Conservation (phyloP, 2,329 filamentous ascomycete genomes). For the Lecanosticta acicola region DNA sequence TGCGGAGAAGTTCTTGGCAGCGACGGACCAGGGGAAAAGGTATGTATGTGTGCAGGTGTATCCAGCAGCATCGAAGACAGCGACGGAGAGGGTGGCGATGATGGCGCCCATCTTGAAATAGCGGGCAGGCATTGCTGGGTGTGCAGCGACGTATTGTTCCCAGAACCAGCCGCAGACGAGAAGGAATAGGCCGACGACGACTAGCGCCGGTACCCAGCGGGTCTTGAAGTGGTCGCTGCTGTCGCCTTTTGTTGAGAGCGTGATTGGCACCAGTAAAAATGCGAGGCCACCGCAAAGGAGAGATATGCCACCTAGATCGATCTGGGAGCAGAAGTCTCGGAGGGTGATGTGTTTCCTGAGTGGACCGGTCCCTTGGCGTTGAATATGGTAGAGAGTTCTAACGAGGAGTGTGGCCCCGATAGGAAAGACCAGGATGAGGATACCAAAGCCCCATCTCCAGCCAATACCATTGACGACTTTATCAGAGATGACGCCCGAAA, state of each 20-base stretch:
- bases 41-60: slow-evolving; percentile 46
- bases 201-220: slow-evolving; percentile 42
- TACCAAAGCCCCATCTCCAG: slow-evolving; percentile 44
- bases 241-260: slow-evolving; percentile 40
- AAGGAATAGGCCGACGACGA: slow-evolving; percentile 39
- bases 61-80: slow-evolving; percentile 40
- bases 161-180: slow-evolving; percentile 45
- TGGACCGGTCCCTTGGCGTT: slow-evolving; percentile 30
- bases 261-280: slow-evolving; percentile 45
- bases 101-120: slow-evolving; percentile 45
- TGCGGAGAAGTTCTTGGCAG: slow-evolving; percentile 39
- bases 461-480: slow-evolving; percentile 38
- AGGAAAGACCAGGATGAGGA: slow-evolving; percentile 42
- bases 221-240: slow-evolving; percentile 38
- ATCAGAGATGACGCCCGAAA: slow-evolving; percentile 39
- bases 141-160: slow-evolving; percentile 40
- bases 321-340: slow-evolving; percentile 34
- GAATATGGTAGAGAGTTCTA: slow-evolving; percentile 35
- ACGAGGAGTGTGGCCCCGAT: slow-evolving; percentile 35
- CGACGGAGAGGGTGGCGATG: slow-evolving; percentile 37
- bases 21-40: slow-evolving; percentile 44
- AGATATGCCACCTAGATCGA: slow-evolving; percentile 37
- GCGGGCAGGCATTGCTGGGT: slow-evolving; percentile 43
- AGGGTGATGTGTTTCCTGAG: slow-evolving; percentile 24
- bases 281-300: slow-evolving; percentile 47